Evolutionary conservation across 1,139 yeast species (phyloP).

Genomic region (Blastobotrys raffinosifermentans): DNA sequence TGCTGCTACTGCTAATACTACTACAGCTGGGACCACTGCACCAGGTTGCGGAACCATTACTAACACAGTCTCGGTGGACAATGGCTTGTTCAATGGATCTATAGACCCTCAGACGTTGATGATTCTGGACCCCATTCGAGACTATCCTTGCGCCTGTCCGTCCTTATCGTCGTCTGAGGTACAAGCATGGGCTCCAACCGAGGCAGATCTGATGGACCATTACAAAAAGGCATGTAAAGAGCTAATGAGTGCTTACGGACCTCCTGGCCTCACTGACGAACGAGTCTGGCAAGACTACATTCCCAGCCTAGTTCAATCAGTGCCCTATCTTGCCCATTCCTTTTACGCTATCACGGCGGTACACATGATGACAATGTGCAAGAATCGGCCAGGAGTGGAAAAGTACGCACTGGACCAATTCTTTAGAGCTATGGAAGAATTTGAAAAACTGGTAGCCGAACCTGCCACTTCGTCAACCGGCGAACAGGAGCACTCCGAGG

Average conservation of each 20-base stretch:
- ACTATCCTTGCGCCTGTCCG: not conserved
- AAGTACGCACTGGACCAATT: not conserved
- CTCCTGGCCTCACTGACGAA: conserved; percentile 3
- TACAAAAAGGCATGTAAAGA: not conserved
- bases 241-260: not conserved
- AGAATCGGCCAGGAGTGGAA: not conserved
- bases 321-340: conserved; percentile 15
- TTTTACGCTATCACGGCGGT: conserved; percentile 19
- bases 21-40: no score
- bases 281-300: conserved; percentile 17
- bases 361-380: no score
- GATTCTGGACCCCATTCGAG: not conserved
- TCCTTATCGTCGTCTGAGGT: not conserved
- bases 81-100: no score
- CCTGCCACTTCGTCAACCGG: not conserved
- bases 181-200: not conserved
- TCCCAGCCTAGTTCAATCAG: conserved; percentile 15
- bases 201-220: not conserved
- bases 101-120: no score
- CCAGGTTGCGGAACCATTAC: no score
- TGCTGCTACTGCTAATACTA: no score
- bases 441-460: not conserved
- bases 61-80: no score
- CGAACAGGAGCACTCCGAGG: conserved; percentile 11
- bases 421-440: not conserved